Percentiles rank a stretch among this genome's conserved stretches.
Conservation (phyloP, 2,329 filamentous ascomycete species). For the Ophiocordyceps camponoti-saundersi region DNA sequence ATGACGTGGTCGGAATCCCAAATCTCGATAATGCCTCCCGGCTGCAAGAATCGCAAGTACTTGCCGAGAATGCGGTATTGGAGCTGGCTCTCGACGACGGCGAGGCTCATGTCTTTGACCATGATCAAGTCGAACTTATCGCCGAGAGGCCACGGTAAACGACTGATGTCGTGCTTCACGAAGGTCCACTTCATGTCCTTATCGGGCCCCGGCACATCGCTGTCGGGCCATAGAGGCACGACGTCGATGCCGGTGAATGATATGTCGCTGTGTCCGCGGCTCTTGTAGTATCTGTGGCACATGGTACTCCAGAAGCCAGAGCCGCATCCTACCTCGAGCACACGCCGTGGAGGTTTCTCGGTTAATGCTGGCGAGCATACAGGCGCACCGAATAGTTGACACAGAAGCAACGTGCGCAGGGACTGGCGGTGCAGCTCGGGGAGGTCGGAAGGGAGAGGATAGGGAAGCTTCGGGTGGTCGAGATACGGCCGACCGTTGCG, state of each 20-base stretch:
- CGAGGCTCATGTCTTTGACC: slow-evolving; percentile 65
- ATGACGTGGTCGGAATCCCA: slow-evolving; percentile 83
- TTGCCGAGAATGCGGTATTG: slow-evolving; percentile 48
- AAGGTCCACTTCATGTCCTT: slow-evolving; percentile 79
- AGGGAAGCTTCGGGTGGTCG: slow-evolving; percentile 52
- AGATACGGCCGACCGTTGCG: slow-evolving; percentile 74
- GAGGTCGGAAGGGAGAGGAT: slow-evolving; percentile 80
- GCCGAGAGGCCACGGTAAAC: slow-evolving; percentile 55
- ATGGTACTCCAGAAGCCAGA: slow-evolving; percentile 80
- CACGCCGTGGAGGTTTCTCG: slow-evolving; percentile 52
- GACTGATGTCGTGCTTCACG: slow-evolving; percentile 70
- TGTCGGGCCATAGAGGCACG: slow-evolving; percentile 44
- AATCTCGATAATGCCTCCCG: slow-evolving; percentile 66
- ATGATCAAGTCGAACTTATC: slow-evolving; percentile 79
- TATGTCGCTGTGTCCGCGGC: slow-evolving; percentile 49
- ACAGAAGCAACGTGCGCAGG: slow-evolving; percentile 63
- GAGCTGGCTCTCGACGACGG: slow-evolving; percentile 35
- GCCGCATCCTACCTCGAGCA: slow-evolving; percentile 79
- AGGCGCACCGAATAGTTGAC: slow-evolving; percentile 65
- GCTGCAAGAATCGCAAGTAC: slow-evolving; percentile 56
- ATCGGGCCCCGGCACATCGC: slow-evolving; percentile 31
- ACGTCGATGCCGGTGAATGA: slow-evolving; percentile 74
- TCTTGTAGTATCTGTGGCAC: slow-evolving; percentile 64
- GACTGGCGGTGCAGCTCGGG: slow-evolving; percentile 77
- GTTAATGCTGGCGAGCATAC: slow-evolving; percentile 54